A percentile compares a stretch with the other conserved stretches of the same genome.
These are phyloP conservation scores for Fusarium miscanthi DNA, from an alignment of 2,329 filamentous ascomycete species.

Conservation along the genomic window DNA sequence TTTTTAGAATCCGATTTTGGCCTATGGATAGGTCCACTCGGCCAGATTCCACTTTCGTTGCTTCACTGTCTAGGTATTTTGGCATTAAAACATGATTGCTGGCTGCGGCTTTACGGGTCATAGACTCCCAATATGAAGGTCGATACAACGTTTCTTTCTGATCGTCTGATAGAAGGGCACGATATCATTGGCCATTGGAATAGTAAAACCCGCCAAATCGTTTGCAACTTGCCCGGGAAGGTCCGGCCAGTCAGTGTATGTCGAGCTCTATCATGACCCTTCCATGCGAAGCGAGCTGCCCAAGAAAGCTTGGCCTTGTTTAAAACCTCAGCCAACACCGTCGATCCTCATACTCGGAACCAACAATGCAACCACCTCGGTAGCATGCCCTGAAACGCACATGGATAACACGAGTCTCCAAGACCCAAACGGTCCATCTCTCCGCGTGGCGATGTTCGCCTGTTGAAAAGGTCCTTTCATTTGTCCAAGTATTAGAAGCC, in stretches of 20 bases:
- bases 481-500: conserved; percentile 17
- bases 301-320: not conserved
- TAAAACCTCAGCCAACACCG: not conserved
- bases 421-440: not conserved
- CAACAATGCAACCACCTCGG: not conserved
- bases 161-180: accelerated
- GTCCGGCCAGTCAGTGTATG: too few relatives aligned
- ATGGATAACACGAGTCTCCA: accelerated
- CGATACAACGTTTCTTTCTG: not conserved
- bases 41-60: not conserved
- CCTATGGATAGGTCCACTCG: not conserved
- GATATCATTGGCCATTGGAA: not conserved
- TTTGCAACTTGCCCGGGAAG: not conserved
- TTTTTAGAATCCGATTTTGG: not conserved
- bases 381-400: not conserved
- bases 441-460: not conserved
- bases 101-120: too few relatives aligned
- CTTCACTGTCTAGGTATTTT: not conserved
- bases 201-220: too few relatives aligned
- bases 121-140: not conserved
- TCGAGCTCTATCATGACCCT: not conserved
- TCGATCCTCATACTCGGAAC: not conserved
- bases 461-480: not conserved
- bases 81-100: not conserved
- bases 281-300: not conserved